Base-by-base conservation (phyloP, 805 yeast genomes). In the Candida argentea region DNA sequence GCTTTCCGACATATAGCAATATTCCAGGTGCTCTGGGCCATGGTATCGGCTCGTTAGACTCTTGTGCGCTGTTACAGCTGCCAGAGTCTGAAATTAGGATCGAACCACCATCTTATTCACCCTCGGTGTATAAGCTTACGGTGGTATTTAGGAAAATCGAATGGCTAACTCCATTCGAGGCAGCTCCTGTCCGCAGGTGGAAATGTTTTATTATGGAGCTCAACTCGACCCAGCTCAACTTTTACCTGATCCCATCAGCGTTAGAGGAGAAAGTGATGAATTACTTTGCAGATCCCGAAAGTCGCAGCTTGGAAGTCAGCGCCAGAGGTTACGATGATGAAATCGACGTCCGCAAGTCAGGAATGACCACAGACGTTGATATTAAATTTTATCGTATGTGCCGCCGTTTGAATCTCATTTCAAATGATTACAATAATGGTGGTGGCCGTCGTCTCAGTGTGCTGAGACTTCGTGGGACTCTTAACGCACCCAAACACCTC, bases 221-320 rank as follows among this genome's bases (percentile, higher is more conserved):
- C 28, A 85, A 87, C 59, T 82, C 89, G 12, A 87, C 96, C 2
- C 94, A 84, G 54, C 56, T 87, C 20, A 81, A 81, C 50, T 57
- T 87, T 30, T 82, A 80, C 48, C 42, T 52, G 11, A 57, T 61
- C 5, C 65, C 67, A 2, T 40, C 40, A 14, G 39, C 43, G 21
- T 30, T 56, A 20, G 65, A 61, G 30, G 38, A 35, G 14, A n/a
- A n/a, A n/a, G n/a, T n/a, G n/a, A n/a, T n/a, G n/a, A n/a, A n/a
- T n/a, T n/a, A n/a, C n/a, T n/a, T n/a, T n/a, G n/a, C n/a, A n/a
- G 21, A 14, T n/a, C 22, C 29, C 2, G 40, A 34, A 10, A n/a
- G n/a, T n/a, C n/a, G n/a, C n/a, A n/a, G n/a, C n/a, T n/a, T n/a
- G n/a, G n/a, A n/a, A n/a, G n/a, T n/a, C n/a, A n/a, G n/a, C n/a